Evolutionary conservation across 116 monocot genomes (phyloP), one percentile per base, ranked within the genome.

Genomic region (Cymodocea nodosa): DNA sequence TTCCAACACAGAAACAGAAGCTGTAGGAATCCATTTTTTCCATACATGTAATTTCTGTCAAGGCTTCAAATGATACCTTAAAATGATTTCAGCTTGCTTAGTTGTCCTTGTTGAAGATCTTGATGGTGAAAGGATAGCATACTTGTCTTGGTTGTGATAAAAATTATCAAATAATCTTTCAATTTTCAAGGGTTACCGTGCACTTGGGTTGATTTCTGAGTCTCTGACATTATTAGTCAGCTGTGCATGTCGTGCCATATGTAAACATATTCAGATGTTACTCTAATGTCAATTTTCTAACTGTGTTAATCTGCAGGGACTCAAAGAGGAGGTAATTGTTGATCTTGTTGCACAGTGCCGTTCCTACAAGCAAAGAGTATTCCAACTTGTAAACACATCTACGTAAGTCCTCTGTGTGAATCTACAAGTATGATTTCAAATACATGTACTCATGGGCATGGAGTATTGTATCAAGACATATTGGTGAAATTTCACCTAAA

Each of bases 291-390:
- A 58, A 44, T 15, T 58, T 58, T 20, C 30, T 61, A 61, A 11
- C 34, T 50, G 22, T 67, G 51, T 15, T 69, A 34, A 51, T 77
- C 5, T 82, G 64, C 71, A 99, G 99, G 92, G 99, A 54, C 77
- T 87, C 24, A 86, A 66, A 68, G 89, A 99, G 75, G 99, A 99
- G 68, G 93, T 99, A 13, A 85, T 99, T 74, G 80, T 92, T 73
- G 92, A 92, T 64, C 86, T 99, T 71, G 92, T 99, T 53, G 79
- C 73, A 23, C 99, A 99, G 59, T 99, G 99, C 52, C 86, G 99
- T 71, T 72, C 75, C 64, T 82, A 89, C 78, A 99, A 89, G 72
- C 89, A 86, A 63, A 86, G 92, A 77, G 81, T 99, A 55, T 86
- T 89, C 15, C 89, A 92, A 11, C 92, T 99, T 67, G 86, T 99